Base-by-base conservation (phyloP, 2,329 filamentous ascomycete genomes). In the Colletotrichum shisoi region DNA sequence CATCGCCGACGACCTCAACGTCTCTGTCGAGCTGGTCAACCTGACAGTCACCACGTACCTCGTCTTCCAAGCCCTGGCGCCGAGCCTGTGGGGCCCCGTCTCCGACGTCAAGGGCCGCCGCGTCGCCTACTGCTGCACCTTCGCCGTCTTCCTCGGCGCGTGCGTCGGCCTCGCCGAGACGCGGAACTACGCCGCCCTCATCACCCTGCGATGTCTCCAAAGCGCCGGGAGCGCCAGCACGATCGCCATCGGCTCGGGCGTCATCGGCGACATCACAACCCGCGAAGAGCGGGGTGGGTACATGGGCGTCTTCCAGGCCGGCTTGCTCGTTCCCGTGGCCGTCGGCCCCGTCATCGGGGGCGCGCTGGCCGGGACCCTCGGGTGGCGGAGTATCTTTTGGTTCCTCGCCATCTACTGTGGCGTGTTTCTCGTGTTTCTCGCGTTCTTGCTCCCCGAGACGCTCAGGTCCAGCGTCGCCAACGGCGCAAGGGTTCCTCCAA, bases 221-320 rank as follows among this genome's bases (percentile, higher is more conserved):
- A 84, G 80, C 52, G 77, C 80, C 0, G 85, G 86, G 0, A 84
- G 81, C 67, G 83, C 82, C 42, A 83, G 83, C 7, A 87, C 85
- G 0, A 79, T 88, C 31, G 82, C 87, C 0, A 77, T 90, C 17
- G 74, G 75, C 5, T 71, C 73, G 2, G 87, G 82, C 0, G 82
- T 89, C 0, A 82, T 89, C 4, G 83, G 83, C 1, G 88, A 90
- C 70, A 79, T 89, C 4, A 82, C 83, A 0, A 86, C 85, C 0
- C 81, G 81, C 1, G 80, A 81, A 0, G 86, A 90, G 71, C 79
- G 88, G 53, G 86, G 85, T 19, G 76, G 79, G 8, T 85, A 83
- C 72, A 82, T 88, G 70, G 85, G 81, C 46, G 80, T 80, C 70
- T 82, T 80, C 54, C 80, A 79, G 53, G 42, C 72, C 3, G 75